Percentiles rank a stretch among this genome's conserved stretches.
These are phyloP conservation scores for Sarocladium oryzae DNA, from an alignment of 2,329 filamentous ascomycete species.

Conservation along the genomic window DNA sequence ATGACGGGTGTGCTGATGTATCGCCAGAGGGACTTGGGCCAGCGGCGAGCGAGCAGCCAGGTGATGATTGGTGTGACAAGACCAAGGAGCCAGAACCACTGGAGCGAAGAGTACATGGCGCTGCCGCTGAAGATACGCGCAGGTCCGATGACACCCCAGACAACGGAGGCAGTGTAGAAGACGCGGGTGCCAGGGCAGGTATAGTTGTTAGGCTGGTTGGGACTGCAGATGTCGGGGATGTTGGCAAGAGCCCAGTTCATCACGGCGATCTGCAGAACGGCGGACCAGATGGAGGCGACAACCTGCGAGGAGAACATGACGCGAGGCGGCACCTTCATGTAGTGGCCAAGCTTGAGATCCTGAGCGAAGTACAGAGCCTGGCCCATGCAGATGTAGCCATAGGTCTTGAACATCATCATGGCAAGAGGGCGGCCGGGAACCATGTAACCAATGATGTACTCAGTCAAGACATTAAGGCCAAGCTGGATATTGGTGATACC, in stretches of 20 bases:
- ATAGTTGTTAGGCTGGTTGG: constrained; percentile 48
- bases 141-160: constrained; percentile 70
- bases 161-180: constrained; percentile 62
- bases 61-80: constrained; percentile 55
- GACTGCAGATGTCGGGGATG: constrained; percentile 56
- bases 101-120: constrained; percentile 55
- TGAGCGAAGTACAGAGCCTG: constrained; percentile 60
- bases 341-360: constrained; percentile 62
- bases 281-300: constrained; percentile 53
- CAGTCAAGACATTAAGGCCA: constrained; percentile 65
- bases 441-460: constrained; percentile 68
- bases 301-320: constrained; percentile 56
- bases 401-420: constrained; percentile 76
- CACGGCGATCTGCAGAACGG: constrained; percentile 55
- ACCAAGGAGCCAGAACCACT: constrained; percentile 68
- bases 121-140: constrained; percentile 59
- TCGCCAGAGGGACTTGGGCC: constrained; percentile 53
- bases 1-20: constrained; percentile 64
- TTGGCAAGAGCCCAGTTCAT: constrained; percentile 59
- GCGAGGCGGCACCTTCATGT: constrained; percentile 60
- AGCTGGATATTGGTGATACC: constrained; percentile 57
- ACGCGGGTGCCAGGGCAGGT: constrained; percentile 48
- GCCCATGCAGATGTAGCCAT: constrained; percentile 62
- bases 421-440: constrained; percentile 63
- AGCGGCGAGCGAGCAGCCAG: constrained; percentile 55